Conservation (phyloP, 1,284 basidiomycete genomes). For the Inonotus obliquus region DNA sequence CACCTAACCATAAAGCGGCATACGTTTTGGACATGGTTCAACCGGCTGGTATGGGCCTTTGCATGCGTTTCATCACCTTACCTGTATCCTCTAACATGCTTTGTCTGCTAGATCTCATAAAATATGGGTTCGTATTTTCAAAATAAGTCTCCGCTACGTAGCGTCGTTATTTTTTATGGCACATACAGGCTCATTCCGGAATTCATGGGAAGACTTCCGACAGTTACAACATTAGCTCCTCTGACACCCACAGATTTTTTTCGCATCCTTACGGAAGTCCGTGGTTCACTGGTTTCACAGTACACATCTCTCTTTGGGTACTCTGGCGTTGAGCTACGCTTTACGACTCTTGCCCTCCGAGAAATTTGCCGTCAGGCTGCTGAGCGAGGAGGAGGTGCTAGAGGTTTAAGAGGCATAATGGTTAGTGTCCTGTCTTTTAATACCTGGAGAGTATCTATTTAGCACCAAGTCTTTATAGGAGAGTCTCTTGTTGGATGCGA, state of each 20-base stretch:
- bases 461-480: conserved; percentile 44
- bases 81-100: background rate
- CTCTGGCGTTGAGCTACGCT: conserved; percentile 76
- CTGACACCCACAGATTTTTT: conserved; percentile 73
- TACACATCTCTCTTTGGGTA: conserved; percentile 81
- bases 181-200: conserved; percentile 81
- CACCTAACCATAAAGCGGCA: conserved; percentile 54
- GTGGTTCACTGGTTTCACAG: conserved; percentile 86
- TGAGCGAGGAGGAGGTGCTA: conserved; percentile 82
- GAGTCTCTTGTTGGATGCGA: conserved; percentile 72
- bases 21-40: conserved; percentile 64
- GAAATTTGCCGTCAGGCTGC: conserved; percentile 78
- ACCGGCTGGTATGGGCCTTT: conserved; percentile 47
- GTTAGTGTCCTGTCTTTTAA: conserved; percentile 36
- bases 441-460: conserved; percentile 12
- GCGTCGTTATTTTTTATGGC: background rate
- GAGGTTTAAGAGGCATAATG: conserved; percentile 86
- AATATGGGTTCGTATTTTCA: conserved; percentile 60
- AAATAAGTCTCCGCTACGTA: conserved; percentile 5
- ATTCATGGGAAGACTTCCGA: conserved; percentile 88
- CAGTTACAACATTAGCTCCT: conserved; percentile 77
- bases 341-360: conserved; percentile 69
- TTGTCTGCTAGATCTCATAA: conserved; percentile 63
- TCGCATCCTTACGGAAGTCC: conserved; percentile 88
- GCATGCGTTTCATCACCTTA: background rate